Base-by-base conservation (phyloP, 2,329 filamentous ascomycete species). In the Cyclaneusma minus region DNA sequence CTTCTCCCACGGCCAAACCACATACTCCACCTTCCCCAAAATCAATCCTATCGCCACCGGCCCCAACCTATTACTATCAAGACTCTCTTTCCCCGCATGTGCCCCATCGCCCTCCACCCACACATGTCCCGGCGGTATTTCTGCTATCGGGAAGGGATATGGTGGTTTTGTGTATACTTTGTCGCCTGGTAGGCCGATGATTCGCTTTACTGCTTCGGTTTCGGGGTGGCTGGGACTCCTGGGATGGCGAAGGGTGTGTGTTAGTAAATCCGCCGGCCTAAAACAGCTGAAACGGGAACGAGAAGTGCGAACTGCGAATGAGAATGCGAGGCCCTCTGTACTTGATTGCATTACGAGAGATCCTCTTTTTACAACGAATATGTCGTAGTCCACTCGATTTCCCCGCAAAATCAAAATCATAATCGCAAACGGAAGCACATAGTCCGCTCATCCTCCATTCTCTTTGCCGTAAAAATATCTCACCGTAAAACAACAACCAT, bases 91-190 rank as follows among this genome's bases (percentile, higher is more conserved):
- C 40, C 68, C 66, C 41, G 67, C 66, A 30, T 38, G 42, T 22
- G 51, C 50, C 8, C 78, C 83, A 47, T 98, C 89, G 2, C 89
- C 89, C 48, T 95, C 87, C 1, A 98, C 71, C 89, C 89, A 98
- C 15, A 95, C 64, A 55, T 95, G 85, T 11, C 83, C 83, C 35
- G 64, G 64, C 4, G 85, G 87, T 13, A 98, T 68, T 35, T 64
- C 62, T 23, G 79, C 56, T 6, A 51, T 60, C 1, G 55, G 39
- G 10, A 60, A 48, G 6, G 68, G 62, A 44, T 71, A 77, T 11
- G 71, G 72, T 28, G 58, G 50, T 30, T 67, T 62, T 21, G 79
- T 78, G 29, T 57, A 61, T 16, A 95, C 69, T 1, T 68, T 58
- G 45, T 95, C 87, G 7, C 85, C 84, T 27, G 77, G 74, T 4